Base-by-base conservation (phyloP, 1,284 basidiomycete species). In the Ustilago loliicola region DNA sequence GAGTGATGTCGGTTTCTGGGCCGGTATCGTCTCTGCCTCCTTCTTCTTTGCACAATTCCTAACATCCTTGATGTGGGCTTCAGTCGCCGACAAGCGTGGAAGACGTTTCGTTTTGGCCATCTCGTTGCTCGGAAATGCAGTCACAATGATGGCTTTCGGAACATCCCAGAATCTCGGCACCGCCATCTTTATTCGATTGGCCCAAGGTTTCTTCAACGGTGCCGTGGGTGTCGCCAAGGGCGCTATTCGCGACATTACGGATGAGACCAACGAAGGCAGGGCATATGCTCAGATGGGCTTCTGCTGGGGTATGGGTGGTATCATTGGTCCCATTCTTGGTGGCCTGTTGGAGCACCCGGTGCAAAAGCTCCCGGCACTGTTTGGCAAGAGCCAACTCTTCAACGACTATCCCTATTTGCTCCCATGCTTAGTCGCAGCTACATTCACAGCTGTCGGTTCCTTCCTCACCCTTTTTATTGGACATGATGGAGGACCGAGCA, bases 261-360 rank as follows among this genome's bases (percentile, higher is more conserved):
- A 96, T 80, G 87, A 91, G 45, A 94, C 91, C 63, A 98, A 98
- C 86, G 95, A 97, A 87, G 94, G 93, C 38, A 90, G 94, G 77
- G 96, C 96, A 17, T 97, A 97, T 85, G 94, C 94, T 54, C 93
- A 96, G 77, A 89, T 98, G 60, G 95, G 95, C 23, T 97, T 97
- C 87, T 94, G 92, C 77, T 98, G 96, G 96, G 96, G 95, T 73
- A 91, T 98, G 83, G 96, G 96, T 75, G 95, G 95, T 90, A 87
- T 87, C 71, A 69, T 86, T 52, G 94, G 91, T 89, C 54, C 93
- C 45, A 93, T 94, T 32, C 88, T 95, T 57, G 89, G 89, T 51
- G 93, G 93, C 91, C 72, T 81, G 88, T 81, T 79, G 62, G 61
- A 69, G 54, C 82, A 85, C 67, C 95, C 96, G 2, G 93, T 91